Base-by-base conservation (phyloP, 2,329 filamentous ascomycete genomes). In the Xylariaceae sp. region DNA sequence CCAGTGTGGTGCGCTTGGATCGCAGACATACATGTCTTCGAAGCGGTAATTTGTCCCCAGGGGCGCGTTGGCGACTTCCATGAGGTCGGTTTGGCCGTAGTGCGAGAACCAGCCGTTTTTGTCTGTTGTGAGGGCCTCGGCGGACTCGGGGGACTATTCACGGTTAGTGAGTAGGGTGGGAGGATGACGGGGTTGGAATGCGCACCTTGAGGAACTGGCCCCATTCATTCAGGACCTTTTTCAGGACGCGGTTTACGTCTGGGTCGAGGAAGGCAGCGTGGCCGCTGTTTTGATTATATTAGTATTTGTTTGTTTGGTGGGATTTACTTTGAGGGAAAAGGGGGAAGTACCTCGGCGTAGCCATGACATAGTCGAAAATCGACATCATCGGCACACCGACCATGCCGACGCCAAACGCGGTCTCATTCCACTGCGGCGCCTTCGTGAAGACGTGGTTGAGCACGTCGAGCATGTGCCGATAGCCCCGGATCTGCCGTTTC, bases 381-480 rank as follows among this genome's bases (percentile, higher is more conserved):
- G 78, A 78, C 61, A 74, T 75, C 73, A 82, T 77, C 2, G 80
- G 80, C n/a, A 82, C 79, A 0, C 80, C 80, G 0, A 82, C 80
- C 72, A 82, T 77, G 15, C 80, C 80, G 11, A 77, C 79, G 11
- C 74, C 75, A 65, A 78, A 76, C 0, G 79, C 81, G 3, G 78
- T 77, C 59, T 82, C 77, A 0, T 77, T 81, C 80, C 80, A 82
- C 64, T 80, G 76, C 0, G 81, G 81, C 3, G 80, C 80, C 11
- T 73, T 71, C 17, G 73, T 74, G 52, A 83, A 76, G 58, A 82
- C 75, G 63, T 88, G 81, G 68, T 89, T 88, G 54, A 90, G 76
- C 7, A 89, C 77, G 18, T 77, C 74, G 17, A 90, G 77, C 82
- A 90, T 85, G 65, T 89, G 84, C 4, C 79, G 59, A 66, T 88